Base-by-base conservation (phyloP, 2,329 filamentous ascomycete species). In the Endocalyx cinctus region DNA sequence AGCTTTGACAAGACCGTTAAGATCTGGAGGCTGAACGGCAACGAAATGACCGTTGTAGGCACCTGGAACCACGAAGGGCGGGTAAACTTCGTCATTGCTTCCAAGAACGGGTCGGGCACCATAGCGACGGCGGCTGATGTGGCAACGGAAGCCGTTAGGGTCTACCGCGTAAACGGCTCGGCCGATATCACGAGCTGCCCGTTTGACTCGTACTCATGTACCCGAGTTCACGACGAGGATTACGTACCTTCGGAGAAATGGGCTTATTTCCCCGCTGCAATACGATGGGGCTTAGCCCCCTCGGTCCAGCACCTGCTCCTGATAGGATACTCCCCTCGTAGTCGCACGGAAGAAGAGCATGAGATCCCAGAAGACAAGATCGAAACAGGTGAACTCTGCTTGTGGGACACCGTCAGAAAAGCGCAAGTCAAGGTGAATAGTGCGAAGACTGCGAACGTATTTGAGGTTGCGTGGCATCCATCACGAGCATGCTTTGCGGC, bases 401-500 rank as follows among this genome's bases (percentile, higher is more conserved):
- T 82, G 2, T 82, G 76, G 74, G 65, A 82, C 47, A 67, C 70
- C 0, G 34, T 52, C 1, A 59, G 57, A 2, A 60, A 62, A 8
- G 51, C 60, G 8, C 59, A 64, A 27, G 57, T 78, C 27, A 62
- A 59, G 5, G 63, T 82, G 4, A 57, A 64, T 14, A 69, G 70
- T 4, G 70, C 66, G 2, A 69, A 68, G 1, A 69, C 67, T 1
- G 68, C 75, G 28, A 82, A 82, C 36, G 74, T 81, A 2, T 82
- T 82, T 27, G 78, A 82, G 46, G 72, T 81, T 2, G 59, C 67
- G 0, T 82, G 78, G 78, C 78, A 82, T 46, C 77, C 78, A 0
- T 63, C 50, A 0, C 59, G 71, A 28, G 56, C 62, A 3, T 61
- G 63, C 15, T 82, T 82, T 43, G 58, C 76, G 5, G 74, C 67